Base-by-base conservation (phyloP, 2,329 filamentous ascomycete species). In the Rugonectria rugulosa region DNA sequence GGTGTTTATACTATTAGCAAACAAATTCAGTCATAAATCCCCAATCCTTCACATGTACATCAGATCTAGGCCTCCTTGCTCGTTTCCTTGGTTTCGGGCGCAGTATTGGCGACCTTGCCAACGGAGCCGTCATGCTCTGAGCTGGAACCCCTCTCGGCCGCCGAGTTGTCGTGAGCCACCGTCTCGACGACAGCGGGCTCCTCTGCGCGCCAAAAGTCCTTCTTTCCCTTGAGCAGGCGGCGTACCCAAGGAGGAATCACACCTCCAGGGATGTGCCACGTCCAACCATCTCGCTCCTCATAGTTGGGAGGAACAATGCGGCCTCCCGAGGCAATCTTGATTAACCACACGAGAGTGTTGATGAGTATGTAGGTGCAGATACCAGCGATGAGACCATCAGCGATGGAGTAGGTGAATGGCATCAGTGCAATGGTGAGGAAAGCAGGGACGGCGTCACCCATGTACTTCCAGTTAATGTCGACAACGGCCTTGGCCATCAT, bases 391-490 rank as follows among this genome's bases (percentile, higher is more conserved):
- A 96, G 80, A 42, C 92, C 92, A 68, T 96, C 90, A 11, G 92
- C 90, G 68, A 96, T 95, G 34, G 87, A 91, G 78, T 95, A 96
- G 2, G 90, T 92, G 75, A 96, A 95, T 0, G 92, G 91, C 92
- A 96, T 96, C 57, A 93, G 77, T 53, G 88, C 86, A 60, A 96
- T 89, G 45, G 90, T 92, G 29, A 96, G 78, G 76, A 96, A 96
- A 3, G 92, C 91, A 0, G 92, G 92, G 20, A 96, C 81, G 1
- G 90, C 88, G 71, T 96, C 92, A 47, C 91, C 91, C 57, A 91
- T 80, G 74, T 96, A 96, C 41, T 80, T 80, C 92, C 92, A 96
- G 80, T 96, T 96, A 79, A 96, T 93, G 61, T 95, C 89, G 14
- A 84, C 85, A 11, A 90, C 89, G 1, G 90, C 83, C 58, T 86